A percentile compares a stretch with the other conserved stretches of the same genome.
These are phyloP conservation scores for Blepharisma stoltei DNA, from an alignment of 73 alveolate species.

Conservation along the genomic window DNA sequence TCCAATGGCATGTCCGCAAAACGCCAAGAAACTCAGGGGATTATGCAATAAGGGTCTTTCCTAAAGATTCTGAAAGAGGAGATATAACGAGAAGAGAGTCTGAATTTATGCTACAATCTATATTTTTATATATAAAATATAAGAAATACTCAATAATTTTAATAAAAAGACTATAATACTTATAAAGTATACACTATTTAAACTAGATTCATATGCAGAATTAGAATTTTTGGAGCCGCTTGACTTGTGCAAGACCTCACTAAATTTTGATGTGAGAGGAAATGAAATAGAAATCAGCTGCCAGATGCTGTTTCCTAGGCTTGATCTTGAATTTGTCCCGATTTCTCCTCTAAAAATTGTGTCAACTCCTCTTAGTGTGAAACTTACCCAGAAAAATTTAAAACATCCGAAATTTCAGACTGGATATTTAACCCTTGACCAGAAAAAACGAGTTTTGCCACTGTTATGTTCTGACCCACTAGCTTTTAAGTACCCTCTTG, in stretches of 20 bases:
- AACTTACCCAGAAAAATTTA: conserved; percentile 1
- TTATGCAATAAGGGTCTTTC: too few species aligned
- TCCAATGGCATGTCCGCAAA: background rate
- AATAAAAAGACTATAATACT: too few species aligned
- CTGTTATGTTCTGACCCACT: conserved; percentile 22
- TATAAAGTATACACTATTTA: too few species aligned
- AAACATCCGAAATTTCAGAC: conserved; percentile 2
- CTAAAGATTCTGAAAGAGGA: too few species aligned
- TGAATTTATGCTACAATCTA: too few species aligned
- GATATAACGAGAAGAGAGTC: too few species aligned
- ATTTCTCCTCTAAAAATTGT: background rate
- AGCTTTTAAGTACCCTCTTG: conserved; percentile 14
- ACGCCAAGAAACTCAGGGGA: background rate
- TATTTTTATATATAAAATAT: too few species aligned
- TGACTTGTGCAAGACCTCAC: background rate
- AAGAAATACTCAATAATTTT: too few species aligned
- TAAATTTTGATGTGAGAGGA: background rate
- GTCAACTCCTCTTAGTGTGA: conserved; percentile 12
- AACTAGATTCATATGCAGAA: too few species aligned
- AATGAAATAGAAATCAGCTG: too few species aligned
- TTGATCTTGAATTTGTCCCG: conserved; percentile 1
- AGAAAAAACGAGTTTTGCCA: conserved; percentile 32
- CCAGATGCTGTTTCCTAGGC: conserved; percentile 7
- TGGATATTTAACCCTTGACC: conserved; percentile 32
- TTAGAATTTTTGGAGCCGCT: background rate